A percentile compares a stretch with the other conserved stretches of the same genome.
These are phyloP conservation scores for Backusella macrospora DNA, from an alignment of 192 early-diverging fungal genomes.

Conservation along the genomic window DNA sequence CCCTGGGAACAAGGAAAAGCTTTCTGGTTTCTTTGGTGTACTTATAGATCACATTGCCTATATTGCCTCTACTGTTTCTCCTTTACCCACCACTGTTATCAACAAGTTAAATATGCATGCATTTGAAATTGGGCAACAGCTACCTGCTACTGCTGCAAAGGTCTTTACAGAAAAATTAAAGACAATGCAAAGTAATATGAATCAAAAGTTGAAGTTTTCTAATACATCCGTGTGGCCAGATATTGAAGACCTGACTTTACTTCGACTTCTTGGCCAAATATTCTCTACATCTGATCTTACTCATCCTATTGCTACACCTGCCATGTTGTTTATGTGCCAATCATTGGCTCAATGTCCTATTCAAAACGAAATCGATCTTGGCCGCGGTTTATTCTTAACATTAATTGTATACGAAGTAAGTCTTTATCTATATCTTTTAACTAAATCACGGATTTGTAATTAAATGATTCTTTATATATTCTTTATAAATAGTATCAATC, in stretches of 20 bases:
- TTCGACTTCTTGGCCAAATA: conserved; percentile 72
- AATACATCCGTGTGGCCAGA: conserved; percentile 46
- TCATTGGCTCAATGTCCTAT: conserved; percentile 72
- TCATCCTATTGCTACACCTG: conserved; percentile 86
- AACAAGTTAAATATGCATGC: conserved; percentile 64
- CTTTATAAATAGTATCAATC: conserved; percentile 54
- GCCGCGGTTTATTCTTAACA: conserved; percentile 78
- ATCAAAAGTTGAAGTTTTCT: conserved; percentile 28
- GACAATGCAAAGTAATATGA: conserved; percentile 50
- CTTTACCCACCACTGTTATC: conserved; percentile 50
- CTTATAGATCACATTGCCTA: conserved; percentile 74
- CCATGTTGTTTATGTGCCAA: conserved; percentile 78
- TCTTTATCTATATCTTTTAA: not conserved
- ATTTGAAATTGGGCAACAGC: conserved; percentile 63
- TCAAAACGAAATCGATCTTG: conserved; percentile 58
- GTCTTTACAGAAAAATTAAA: conserved; percentile 57
- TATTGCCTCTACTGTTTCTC: conserved; percentile 59
- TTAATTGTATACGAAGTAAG: conserved; percentile 68
- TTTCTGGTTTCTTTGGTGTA: conserved; percentile 62
- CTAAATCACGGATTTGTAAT: not conserved
- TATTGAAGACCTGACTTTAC: conserved; percentile 61
- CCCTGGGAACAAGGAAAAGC: conserved; percentile 78
- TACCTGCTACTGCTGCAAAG: conserved; percentile 60
- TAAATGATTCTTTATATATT: conserved; percentile 18
- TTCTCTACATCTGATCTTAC: conserved; percentile 94